phyloP scores from a whole-genome alignment of 2,329 filamentous ascomycete genomes.

The Fusarium brachygibbosum region DNA sequence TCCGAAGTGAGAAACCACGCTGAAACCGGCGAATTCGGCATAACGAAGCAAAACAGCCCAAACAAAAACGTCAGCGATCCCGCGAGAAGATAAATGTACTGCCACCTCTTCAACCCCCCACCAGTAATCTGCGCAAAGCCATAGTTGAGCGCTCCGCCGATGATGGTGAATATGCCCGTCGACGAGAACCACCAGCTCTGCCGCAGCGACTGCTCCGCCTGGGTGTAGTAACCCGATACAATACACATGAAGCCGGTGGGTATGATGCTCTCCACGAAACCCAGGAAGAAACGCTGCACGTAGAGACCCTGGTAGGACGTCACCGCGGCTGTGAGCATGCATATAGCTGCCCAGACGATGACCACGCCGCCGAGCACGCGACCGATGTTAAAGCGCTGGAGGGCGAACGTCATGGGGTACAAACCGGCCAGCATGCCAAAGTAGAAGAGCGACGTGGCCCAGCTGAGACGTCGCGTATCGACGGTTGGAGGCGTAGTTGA shows the following conservation, averaged over 20 bases:
- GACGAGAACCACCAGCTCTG: slow-evolving; percentile 77
- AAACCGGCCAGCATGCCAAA: slow-evolving; percentile 82
- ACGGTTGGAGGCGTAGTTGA: slow-evolving; percentile 65
- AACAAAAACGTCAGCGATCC: slow-evolving; percentile 74
- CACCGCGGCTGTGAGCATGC: slow-evolving; percentile 77
- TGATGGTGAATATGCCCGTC: slow-evolving; percentile 71
- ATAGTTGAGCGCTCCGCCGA: slow-evolving; percentile 75
- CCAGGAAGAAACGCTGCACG: slow-evolving; percentile 74
- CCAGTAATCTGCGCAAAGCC: slow-evolving; percentile 73
- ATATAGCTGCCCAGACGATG: slow-evolving; percentile 75
- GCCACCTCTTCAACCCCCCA: slow-evolving; percentile 71
- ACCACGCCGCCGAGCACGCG: slow-evolving; percentile 73
- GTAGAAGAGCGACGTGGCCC: slow-evolving; percentile 85
- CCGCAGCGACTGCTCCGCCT: slow-evolving; percentile 72
- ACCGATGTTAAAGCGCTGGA: slow-evolving; percentile 77
- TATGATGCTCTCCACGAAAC: slow-evolving; percentile 73
- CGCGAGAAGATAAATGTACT: slow-evolving; percentile 78
- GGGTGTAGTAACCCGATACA: slow-evolving; percentile 73
- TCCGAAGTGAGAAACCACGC: slow-evolving; percentile 77
- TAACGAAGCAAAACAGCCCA: slow-evolving; percentile 72
- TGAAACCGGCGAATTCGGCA: slow-evolving; percentile 74
- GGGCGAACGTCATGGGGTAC: slow-evolving; percentile 78
- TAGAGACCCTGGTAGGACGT: slow-evolving; percentile 74
- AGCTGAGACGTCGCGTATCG: slow-evolving; percentile 77
- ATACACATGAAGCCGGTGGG: slow-evolving; percentile 77